These are phyloP conservation scores for Misopates orontium DNA, from an alignment of 257 asterid genomes.

Conservation along the genomic window DNA sequence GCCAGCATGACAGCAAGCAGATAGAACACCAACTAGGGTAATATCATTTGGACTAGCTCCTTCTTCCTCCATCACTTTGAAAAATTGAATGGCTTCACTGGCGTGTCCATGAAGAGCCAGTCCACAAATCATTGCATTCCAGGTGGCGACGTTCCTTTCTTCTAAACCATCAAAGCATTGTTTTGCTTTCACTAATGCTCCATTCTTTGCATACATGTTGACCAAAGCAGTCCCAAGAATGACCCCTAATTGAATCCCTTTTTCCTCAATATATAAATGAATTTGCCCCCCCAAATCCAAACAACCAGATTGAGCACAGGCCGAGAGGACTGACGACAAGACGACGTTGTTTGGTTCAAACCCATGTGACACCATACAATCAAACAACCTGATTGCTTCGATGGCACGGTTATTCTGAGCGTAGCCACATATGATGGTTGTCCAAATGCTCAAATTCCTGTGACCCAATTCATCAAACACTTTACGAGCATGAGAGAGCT, in stretches of 20 bases:
- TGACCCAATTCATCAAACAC: constrained; percentile 65
- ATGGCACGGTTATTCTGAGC: constrained; percentile 55
- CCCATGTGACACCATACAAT: constrained; percentile 51
- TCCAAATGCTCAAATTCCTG: constrained; percentile 64
- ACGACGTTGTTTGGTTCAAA: constrained; percentile 59
- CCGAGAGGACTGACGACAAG: constrained; percentile 70
- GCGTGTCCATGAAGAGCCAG: constrained; percentile 81
- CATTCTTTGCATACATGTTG: constrained; percentile 85
- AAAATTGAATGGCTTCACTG: constrained; percentile 56
- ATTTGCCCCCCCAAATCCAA: constrained; percentile 72
- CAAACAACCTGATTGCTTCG: constrained; percentile 61
- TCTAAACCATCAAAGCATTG: constrained; percentile 50
- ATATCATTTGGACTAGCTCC: constrained; percentile 53
- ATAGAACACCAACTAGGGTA: constrained; percentile 74
- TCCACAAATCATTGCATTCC: constrained; percentile 88
- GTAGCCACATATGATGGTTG: constrained; percentile 78
- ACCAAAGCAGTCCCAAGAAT: constrained; percentile 90
- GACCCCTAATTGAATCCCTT: constrained; percentile 49
- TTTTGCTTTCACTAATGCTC: constrained; percentile 56
- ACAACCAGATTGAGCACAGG: constrained; percentile 80
- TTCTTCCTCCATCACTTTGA: constrained; percentile 46
- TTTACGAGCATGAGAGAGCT: constrained; percentile 45
- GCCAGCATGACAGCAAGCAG: constrained; percentile 87
- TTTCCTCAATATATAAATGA: constrained; percentile 49
- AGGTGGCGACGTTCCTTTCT: constrained; percentile 66